These are phyloP conservation scores for Pinus tabuliformis DNA, from an alignment of 75 land plant genomes.

Conservation along the genomic window DNA sequence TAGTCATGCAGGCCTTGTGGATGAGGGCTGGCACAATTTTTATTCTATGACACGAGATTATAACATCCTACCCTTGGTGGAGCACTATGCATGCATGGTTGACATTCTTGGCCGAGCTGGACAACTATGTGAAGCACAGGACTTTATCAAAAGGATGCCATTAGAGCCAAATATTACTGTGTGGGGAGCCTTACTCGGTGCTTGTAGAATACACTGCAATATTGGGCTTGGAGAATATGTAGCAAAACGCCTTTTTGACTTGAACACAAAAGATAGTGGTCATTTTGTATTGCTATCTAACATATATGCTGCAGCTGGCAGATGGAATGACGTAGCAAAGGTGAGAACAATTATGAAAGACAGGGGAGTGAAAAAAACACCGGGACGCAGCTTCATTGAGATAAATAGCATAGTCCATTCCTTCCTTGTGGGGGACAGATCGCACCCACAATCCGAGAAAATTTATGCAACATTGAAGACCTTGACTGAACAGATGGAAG, in stretches of 20 bases:
- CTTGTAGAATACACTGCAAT: conserved; percentile 13
- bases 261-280: conserved; percentile 9
- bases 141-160: conserved; percentile 11
- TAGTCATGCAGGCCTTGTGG: conserved; percentile 17
- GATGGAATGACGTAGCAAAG: conserved; percentile 8
- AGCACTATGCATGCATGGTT: conserved; percentile 26
- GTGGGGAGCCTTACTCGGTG: conserved; percentile 20
- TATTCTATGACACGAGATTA: conserved; percentile 9
- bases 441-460: conserved; percentile 10
- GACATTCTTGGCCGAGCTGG: conserved; percentile 30
- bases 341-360: conserved; percentile 5
- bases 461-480: conserved; percentile 7
- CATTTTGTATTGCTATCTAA: conserved; percentile 20
- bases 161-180: background rate
- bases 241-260: background rate
- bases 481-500: conserved; percentile 10
- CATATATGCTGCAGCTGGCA: conserved; percentile 20
- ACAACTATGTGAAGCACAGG: conserved; percentile 11
- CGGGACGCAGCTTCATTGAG: conserved; percentile 13
- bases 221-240: conserved; percentile 6
- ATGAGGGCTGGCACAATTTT: conserved; percentile 16
- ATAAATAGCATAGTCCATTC: conserved; percentile 11
- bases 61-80: conserved; percentile 1
- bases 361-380: conserved; percentile 8
- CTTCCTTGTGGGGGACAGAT: conserved; percentile 10